phyloP scores from a whole-genome alignment of 768 basidiomycete species.

The Pleurotus tuoliensis region DNA sequence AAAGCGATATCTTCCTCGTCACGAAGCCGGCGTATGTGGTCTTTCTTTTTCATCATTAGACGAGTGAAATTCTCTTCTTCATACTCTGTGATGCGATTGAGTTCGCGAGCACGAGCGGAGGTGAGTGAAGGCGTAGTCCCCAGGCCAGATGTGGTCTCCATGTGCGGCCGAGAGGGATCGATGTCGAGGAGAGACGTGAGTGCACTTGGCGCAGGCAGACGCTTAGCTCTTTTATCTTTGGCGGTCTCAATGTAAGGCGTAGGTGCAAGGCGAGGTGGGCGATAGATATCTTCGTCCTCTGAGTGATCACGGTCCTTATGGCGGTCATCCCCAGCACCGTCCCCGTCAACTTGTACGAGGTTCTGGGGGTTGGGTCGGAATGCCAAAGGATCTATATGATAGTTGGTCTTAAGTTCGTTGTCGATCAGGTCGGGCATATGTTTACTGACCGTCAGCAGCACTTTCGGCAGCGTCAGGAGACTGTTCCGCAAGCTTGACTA shows the following conservation, averaged over 20 bases:
- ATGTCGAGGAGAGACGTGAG: conserved; percentile 56
- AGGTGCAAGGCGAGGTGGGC: conserved; percentile 84
- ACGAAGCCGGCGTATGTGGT: conserved; percentile 59
- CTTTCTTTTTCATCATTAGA: conserved; percentile 86
- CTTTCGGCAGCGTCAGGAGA: conserved; percentile 33
- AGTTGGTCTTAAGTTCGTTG: too few species aligned
- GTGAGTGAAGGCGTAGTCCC: conserved; percentile 51
- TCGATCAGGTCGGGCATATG: not conserved
- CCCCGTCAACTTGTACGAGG: conserved; percentile 41
- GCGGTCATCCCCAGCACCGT: conserved; percentile 28
- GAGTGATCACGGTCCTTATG: conserved; percentile 15
- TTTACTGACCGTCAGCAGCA: conserved; percentile 54
- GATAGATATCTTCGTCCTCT: conserved; percentile 57
- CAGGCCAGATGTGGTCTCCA: conserved; percentile 71
- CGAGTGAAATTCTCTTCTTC: conserved; percentile 96
- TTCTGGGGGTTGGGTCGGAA: conserved; percentile 89
- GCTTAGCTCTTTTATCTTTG: conserved; percentile 46
- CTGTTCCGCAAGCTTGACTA: conserved; percentile 74
- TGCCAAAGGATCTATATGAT: conserved; percentile 72
- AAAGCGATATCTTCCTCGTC: conserved; percentile 90
- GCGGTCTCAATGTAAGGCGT: conserved; percentile 67
- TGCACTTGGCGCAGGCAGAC: conserved; percentile 58
- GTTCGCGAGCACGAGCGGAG: conserved; percentile 71
- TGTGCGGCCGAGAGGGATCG: conserved; percentile 66
- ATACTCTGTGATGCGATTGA: conserved; percentile 79